These are phyloP conservation scores for Pythium dissimile DNA, from an alignment of 352 stramenopile genomes.

Conservation along the genomic window DNA sequence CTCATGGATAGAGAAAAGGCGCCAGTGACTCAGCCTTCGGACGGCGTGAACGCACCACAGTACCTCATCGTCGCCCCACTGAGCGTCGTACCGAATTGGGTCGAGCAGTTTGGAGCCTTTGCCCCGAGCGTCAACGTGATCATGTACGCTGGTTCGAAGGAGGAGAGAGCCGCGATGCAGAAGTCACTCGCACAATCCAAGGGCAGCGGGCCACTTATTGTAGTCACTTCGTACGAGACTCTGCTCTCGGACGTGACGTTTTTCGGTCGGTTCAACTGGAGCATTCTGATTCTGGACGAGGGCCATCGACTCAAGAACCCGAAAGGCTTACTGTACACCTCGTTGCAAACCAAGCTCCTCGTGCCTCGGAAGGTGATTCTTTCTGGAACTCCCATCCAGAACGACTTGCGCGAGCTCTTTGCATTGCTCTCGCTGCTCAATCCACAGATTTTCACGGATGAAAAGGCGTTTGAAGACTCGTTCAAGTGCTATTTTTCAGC, in stretches of 20 bases:
- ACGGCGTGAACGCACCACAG: constrained; percentile 7
- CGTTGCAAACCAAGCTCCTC: constrained; percentile 36
- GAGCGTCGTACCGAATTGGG: constrained; percentile 82
- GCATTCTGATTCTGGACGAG: constrained; percentile 82
- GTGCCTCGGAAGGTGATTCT: constrained; percentile 53
- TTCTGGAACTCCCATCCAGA: constrained; percentile 89
- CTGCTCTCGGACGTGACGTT: constrained; percentile 55
- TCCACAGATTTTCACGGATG: constrained; percentile 75
- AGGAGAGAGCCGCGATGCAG: constrained; percentile 37
- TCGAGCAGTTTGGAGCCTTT: constrained; percentile 74
- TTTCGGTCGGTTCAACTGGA: constrained; percentile 47
- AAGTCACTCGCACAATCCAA: neutral
- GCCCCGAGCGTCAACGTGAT: constrained; percentile 48
- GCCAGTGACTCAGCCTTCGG: too few species aligned
- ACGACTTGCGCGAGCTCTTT: constrained; percentile 81
- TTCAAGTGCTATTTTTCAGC: constrained; percentile 64
- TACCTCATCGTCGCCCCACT: constrained; percentile 70
- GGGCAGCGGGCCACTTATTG: constrained; percentile 26
- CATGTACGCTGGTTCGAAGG: constrained; percentile 57
- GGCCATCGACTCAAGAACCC: constrained; percentile 88
- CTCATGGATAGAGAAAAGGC: constrained; percentile 25
- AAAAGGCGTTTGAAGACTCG: constrained; percentile 43
- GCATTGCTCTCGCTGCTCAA: constrained; percentile 80
- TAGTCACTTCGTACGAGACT: constrained; percentile 77
- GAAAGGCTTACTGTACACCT: constrained; percentile 48